phyloP scores from a whole-genome alignment of 768 basidiomycete genomes.

The Mycena chlorophos region DNA sequence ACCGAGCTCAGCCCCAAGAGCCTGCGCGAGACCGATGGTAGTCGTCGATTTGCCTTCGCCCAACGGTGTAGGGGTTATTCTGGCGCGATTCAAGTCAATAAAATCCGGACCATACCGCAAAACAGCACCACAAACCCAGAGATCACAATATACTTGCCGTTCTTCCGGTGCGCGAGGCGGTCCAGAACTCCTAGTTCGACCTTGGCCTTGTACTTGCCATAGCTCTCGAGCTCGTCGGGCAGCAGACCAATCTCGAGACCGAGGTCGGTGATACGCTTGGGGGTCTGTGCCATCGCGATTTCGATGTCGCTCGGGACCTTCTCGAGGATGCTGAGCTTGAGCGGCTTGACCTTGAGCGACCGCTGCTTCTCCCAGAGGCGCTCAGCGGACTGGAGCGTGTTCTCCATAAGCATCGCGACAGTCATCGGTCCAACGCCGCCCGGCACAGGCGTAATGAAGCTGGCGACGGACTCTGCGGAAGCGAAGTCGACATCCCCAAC shows the following conservation, averaged over 20 bases:
- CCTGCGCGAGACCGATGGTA: constrained; percentile 94
- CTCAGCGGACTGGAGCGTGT: constrained; percentile 83
- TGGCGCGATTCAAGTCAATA: constrained; percentile 28
- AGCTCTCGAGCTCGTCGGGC: constrained; percentile 86
- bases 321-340: constrained; percentile 74
- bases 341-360: constrained; percentile 69
- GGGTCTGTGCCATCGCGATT: constrained; percentile 91
- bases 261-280: constrained; percentile 83
- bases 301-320: constrained; percentile 97
- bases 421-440: constrained; percentile 99
- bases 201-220: constrained; percentile 97
- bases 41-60: constrained; percentile 99
- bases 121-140: constrained; percentile 62
- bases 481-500: constrained; percentile 94
- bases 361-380: constrained; percentile 73
- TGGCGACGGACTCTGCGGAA: constrained; percentile 75
- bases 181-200: constrained; percentile 88
- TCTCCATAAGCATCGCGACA: constrained; percentile 96
- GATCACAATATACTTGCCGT: constrained; percentile 96
- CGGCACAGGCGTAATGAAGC: constrained; percentile 94
- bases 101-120: background rate
- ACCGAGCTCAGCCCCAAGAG: constrained; percentile 89
- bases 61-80: constrained; percentile 94
- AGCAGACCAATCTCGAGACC: constrained; percentile 87
- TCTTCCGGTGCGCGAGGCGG: constrained; percentile 77